Conservation (phyloP, 371 early-diverging fungal species). For the Polyrhizophydium stewartii region DNA sequence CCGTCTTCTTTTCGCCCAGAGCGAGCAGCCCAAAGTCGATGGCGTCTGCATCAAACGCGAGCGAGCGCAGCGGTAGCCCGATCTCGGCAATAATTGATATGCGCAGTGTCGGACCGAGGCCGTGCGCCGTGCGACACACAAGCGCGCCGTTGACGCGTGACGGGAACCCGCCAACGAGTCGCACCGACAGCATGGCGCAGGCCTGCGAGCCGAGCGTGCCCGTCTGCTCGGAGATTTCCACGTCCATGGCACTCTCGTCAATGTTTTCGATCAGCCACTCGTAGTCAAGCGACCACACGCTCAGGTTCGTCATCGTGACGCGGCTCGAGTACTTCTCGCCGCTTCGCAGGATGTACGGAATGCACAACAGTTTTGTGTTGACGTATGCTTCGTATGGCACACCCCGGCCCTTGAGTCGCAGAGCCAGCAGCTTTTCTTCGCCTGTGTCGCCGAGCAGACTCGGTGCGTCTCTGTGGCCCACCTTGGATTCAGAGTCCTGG, state of each 20-base stretch:
- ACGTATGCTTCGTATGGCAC: constrained; percentile 20
- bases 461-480: not conserved
- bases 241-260: constrained; percentile 10
- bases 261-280: constrained; percentile 23
- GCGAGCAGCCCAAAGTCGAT: constrained; percentile 43
- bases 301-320: constrained; percentile 25
- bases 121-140: constrained; percentile 25
- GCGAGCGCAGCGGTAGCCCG: constrained; percentile 13
- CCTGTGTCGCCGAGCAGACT: not conserved
- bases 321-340: constrained; percentile 13
- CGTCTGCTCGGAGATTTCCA: constrained; percentile 5
- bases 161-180: constrained; percentile 26
- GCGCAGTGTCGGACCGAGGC: constrained; percentile 23
- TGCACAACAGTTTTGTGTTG: constrained; percentile 22
- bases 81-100: constrained; percentile 28
- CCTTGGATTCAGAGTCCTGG: constrained; percentile 10
- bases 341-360: constrained; percentile 16
- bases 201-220: constrained; percentile 3
- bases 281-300: constrained; percentile 27
- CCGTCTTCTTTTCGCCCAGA: constrained; percentile 20
- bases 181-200: constrained; percentile 6
- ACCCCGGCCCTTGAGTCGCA: constrained; percentile 20
- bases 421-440: not conserved
- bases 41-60: constrained; percentile 19
- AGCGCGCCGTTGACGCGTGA: constrained; percentile 22